Evolutionary conservation across 352 stramenopile species (phyloP).

Genomic region (Globisporangium parvum): DNA sequence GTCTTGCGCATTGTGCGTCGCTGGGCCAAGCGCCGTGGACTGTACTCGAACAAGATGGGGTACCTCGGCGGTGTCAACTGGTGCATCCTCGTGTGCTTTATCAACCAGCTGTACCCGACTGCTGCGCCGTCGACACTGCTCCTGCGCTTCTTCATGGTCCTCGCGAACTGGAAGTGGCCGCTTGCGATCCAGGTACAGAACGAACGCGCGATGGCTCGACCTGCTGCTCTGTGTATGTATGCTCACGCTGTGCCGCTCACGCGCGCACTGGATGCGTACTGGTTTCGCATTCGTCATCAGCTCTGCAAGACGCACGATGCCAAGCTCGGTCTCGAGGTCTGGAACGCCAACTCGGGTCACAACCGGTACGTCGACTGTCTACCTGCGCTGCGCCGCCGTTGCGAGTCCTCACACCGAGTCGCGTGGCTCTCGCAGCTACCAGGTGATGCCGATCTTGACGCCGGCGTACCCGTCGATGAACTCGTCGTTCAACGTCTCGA

Average conservation of each 20-base stretch:
- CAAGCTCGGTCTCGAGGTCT: conserved; percentile 84
- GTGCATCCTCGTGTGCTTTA: conserved; percentile 97
- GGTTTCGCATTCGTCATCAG: conserved; percentile 64
- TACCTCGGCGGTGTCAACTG: conserved; percentile 99
- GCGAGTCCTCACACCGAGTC: too few species aligned
- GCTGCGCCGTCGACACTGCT: conserved; percentile 80
- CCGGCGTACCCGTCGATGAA: conserved; percentile 99
- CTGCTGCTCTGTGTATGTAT: background rate
- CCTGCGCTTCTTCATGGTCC: conserved; percentile 88
- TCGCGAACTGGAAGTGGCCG: conserved; percentile 89
- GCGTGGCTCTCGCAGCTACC: conserved; percentile 39
- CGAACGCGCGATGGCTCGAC: background rate
- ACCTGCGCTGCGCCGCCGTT: background rate
- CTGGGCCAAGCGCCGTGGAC: conserved; percentile 88
- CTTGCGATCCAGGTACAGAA: conserved; percentile 78
- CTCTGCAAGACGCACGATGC: conserved; percentile 84
- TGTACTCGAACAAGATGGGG: conserved; percentile 99
- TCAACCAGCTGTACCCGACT: conserved; percentile 90
- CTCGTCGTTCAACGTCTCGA: conserved; percentile 97
- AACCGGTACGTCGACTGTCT: conserved; percentile 63
- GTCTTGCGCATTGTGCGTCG: conserved; percentile 83
- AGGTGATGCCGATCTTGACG: conserved; percentile 99
- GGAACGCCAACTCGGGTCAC: conserved; percentile 82
- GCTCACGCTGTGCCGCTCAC: conserved; percentile 9
- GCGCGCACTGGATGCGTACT: too few species aligned